Base-by-base conservation (phyloP, 2,329 filamentous ascomycete genomes). In the Aspergillus fumigatiaffinis region DNA sequence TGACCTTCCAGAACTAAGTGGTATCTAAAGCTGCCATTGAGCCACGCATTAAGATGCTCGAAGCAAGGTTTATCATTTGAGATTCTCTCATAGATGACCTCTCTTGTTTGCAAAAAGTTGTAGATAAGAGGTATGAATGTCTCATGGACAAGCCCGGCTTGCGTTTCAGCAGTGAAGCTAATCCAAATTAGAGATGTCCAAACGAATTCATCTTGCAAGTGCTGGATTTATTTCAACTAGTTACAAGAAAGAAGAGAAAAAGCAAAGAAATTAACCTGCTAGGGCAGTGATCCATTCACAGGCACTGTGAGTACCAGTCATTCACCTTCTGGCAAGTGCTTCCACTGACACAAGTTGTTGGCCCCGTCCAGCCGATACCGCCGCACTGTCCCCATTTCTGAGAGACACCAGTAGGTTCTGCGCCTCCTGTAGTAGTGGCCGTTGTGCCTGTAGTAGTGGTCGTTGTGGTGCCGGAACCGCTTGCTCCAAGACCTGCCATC, bases 241-340 rank as follows among this genome's bases (percentile, higher is more conserved):
- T 17, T 38, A 38, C 32, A 38, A 17, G 32, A 38, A 38, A 17
- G 29, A 12, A 6, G 14, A 3, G 7, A 7, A 35, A n/a, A 17
- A 6, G 32, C 32, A 38, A 17, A 17, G 1, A 5, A 17, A 38
- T 38, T 5, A 17, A 38, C 8, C 2, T 17, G 32, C 14, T 7
- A 38, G 6, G 14, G 5, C 14, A 23, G 32, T 9, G n/a, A 52
- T 6, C 26, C 17, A 21, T 21, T 58, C 57, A 70, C 42, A 71
- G 20, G 42, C 68, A 71, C 60, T 71, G 69, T 7, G 68, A 72
- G 42, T 71, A 71, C 61, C 64, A 72, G 25, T 62, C 60, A 57
- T 67, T 71, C 23, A 42, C 41, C 21, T 61, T 60, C 6, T 61
- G 65, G 57, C 69, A 72, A 26, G 63, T 71, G 23, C 60, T 63